Percentiles rank a stretch among this genome's conserved stretches.
phyloP scores from a whole-genome alignment of 148 eudicot genomes.

The Bassia scoparia region DNA sequence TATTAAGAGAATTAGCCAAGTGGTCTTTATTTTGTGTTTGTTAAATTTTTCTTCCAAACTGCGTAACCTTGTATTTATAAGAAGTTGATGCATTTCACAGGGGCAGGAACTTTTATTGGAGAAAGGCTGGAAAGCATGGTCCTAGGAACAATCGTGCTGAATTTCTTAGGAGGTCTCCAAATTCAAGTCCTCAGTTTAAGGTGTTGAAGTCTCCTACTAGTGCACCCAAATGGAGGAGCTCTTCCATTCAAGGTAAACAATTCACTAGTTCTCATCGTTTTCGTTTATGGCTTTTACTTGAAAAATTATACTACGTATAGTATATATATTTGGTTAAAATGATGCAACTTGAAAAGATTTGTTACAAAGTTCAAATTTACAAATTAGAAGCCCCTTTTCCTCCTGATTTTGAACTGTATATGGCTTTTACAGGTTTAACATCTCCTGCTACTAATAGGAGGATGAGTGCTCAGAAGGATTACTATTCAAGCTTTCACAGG shows the following conservation, averaged over 20 bases:
- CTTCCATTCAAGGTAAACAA: conserved; percentile 28
- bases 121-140: conserved; percentile 14
- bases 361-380: not conserved
- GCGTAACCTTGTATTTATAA: not conserved
- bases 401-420: not conserved
- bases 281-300: not conserved
- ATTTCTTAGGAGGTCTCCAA: conserved; percentile 30
- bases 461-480: conserved; percentile 28
- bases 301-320: not conserved
- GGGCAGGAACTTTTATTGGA: conserved; percentile 16
- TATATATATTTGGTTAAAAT: not conserved
- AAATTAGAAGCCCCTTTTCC: not conserved
- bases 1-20: not conserved
- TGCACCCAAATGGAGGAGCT: conserved; percentile 25
- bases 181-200: conserved; percentile 22
- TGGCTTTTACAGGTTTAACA: conserved; percentile 32
- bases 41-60: not conserved
- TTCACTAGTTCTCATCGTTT: not conserved
- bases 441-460: conserved; percentile 32
- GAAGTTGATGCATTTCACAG: conserved; percentile 6
- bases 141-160: conserved; percentile 25
- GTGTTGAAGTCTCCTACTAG: conserved; percentile 20
- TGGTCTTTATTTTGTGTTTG: not conserved
- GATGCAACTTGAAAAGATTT: not conserved
- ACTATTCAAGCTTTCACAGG: conserved; percentile 67